Base-by-base conservation (phyloP, 140 eudicot genomes). In the Cichorium intybus region DNA sequence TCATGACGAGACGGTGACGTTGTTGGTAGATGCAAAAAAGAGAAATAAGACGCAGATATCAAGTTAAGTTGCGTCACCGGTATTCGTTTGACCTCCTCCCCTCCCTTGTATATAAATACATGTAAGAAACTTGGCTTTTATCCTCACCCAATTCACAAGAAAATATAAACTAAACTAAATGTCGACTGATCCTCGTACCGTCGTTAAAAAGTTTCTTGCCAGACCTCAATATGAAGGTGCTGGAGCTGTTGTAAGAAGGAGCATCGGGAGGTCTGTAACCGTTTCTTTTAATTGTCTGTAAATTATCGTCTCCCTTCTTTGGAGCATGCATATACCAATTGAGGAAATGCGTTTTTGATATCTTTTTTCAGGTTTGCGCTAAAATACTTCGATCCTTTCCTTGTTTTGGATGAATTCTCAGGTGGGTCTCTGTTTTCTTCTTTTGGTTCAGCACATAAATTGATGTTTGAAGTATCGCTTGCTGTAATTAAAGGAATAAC, bases 341-440 rank as follows among this genome's bases (percentile, higher is more conserved):
- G 18, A 21, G 29, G 20, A 53, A 51, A 3, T 35, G 46, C 48
- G 47, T 41, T 60, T 37, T 52, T 29, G 0, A 11, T 18, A 16
- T 53, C 5, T 0, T 52, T 37, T 17, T 61, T 54, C 83, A 85
- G 97, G 85, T 89, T 75, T 79, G 97, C 85, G 83, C 80, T 89
- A n/a, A 85, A 77, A 65, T 71, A 85, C 56, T 89, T 89, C 76
- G 97, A 89, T 71, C 97, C 97, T 26, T 89, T 89, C 72, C 88
- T 89, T 67, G 80, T 81, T 34, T 56, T 89, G 60, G 97, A 89
- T 78, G 91, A 89, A 74, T 85, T 89, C 75, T 82, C 95, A 51
- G 59, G 97, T 89, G 65, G 56, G 91, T 79, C 7, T 4, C 52
- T 62, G 12, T 62, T 51, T 49, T 58, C 65, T 47, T 22, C 10